phyloP scores from a whole-genome alignment of 2,329 filamentous ascomycete genomes.

The Samsoniella hepiali region DNA sequence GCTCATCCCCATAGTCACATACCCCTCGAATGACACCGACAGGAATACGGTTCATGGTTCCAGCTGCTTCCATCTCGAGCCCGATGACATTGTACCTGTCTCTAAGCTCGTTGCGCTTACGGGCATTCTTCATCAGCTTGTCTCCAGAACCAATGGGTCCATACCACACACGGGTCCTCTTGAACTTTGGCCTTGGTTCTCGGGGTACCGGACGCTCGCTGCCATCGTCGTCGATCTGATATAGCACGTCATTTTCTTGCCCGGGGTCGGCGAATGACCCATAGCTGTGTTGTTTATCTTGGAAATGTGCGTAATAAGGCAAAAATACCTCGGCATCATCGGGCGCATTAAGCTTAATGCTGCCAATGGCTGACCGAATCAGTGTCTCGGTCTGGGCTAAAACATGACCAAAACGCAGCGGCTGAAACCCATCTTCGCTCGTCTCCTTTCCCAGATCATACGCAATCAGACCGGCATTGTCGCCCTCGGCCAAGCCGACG shows the following conservation, averaged over 20 bases:
- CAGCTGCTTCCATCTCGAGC: constrained; percentile 31
- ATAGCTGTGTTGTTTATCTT: constrained; percentile 23
- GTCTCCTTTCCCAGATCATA: constrained; percentile 37
- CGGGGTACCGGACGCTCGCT: constrained; percentile 19
- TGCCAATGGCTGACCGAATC: constrained; percentile 34
- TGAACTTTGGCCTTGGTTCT: constrained; percentile 19
- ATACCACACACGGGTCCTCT: constrained; percentile 33
- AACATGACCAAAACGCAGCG: constrained; percentile 25
- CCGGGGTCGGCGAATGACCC: constrained; percentile 33
- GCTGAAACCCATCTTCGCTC: constrained; percentile 25
- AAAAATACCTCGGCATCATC: constrained; percentile 26
- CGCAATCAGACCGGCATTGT: constrained; percentile 28
- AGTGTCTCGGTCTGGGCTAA: constrained; percentile 30
- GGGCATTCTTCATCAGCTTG: constrained; percentile 28
- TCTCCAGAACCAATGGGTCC: constrained; percentile 31
- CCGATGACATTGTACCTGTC: constrained; percentile 30
- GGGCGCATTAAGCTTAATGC: constrained; percentile 27
- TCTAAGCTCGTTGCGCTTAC: constrained; percentile 25
- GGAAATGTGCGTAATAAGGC: constrained; percentile 26
- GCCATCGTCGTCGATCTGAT: constrained; percentile 19
- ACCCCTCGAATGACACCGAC: constrained; percentile 31
- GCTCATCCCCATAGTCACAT: constrained; percentile 32
- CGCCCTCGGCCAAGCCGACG: constrained; percentile 27
- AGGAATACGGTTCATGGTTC: constrained; percentile 24
- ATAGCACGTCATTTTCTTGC: constrained; percentile 29